Base-by-base conservation (phyloP, 352 stramenopile species). In the Phytophthora podocarpi region DNA sequence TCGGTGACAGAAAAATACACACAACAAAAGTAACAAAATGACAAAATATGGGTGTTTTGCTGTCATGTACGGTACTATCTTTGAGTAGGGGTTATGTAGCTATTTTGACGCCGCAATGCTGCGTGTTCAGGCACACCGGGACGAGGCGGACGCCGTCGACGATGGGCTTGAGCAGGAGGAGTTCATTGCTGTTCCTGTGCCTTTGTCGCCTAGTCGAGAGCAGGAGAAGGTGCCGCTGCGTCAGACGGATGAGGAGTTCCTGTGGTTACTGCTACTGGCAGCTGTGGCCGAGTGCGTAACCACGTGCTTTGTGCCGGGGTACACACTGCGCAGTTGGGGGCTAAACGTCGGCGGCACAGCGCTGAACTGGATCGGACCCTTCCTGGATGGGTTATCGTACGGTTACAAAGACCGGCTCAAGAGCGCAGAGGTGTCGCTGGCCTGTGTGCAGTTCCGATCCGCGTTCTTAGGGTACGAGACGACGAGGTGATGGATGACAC, bases 211-310 rank as follows among this genome's bases (percentile, higher is more conserved):
- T 11, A 30, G 5, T 26, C 30, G 54, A 2, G 64, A 58, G 30
- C 59, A 71, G 12, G 54, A 69, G 16, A 59, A 64, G 12, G 72
- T 81, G 21, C 13, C n/a, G 5, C 56, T 72, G 39, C 42, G 39
- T 34, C 74, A 75, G 28, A 76, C 66, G 26, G 80, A 90, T 30
- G 61, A 78, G 26, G 64, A 73, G 43, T 88, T 89, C 28, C 68
- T 90, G 58, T 94, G 85, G 85, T 58, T 87, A 46, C 62, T 93
- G 46, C 60, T 90, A 32, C 70, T 93, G 34, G 78, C 85, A 7
- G 72, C 85, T 5, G 58, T 85, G 7, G 84, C 85, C 16, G 87
- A 95, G 57, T 93, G 84, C 54, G 62, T 91, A 34, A 92, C 85
- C 37, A 91, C 87, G 52, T 94, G 87, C 59, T 93, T 89, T 27